Base-by-base conservation (phyloP, 2,329 filamentous ascomycete genomes). In the Aspergillus transmontanensis region DNA sequence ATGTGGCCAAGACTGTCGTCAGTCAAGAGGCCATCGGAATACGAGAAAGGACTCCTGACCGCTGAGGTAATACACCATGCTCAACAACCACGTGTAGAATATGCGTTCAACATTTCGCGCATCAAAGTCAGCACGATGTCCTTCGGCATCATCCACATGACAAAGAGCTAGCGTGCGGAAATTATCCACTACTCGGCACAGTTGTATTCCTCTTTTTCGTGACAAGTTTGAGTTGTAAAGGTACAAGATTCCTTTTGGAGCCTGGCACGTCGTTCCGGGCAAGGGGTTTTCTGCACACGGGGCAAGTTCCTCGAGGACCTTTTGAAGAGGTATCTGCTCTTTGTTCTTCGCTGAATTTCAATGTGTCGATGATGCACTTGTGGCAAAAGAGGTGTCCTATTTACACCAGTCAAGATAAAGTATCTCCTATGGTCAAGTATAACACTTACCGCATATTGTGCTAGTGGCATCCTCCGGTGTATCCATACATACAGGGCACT, bases 401-500 rank as follows among this genome's bases (percentile, higher is more conserved):
- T 32, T 11, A 21, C 39, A 41, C 39, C 12, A 41, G 50, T 70
- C 21, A 68, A 61, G 62, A 48, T 54, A 30, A 63, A 21, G 34
- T 19, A 58, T 23, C 11, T 19, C 11, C 12, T 50, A 3, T 23
- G 32, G 2, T 9, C 21, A 3, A 46, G 16, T 41, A 12, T 23
- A 16, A 32, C 26, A 78, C 83, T 60, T 79, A 87, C 86, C 87
- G 70, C 87, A 89, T 26, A 81, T 75, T 3, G 87, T 89, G 3
- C 82, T 84, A 2, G 87, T 88, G 11, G 87, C 81, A 71, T 89
- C 82, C 10, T 83, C 86, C 2, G 84, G 85, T 4, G 78, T 82
- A 67, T 89, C 87, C 84, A 89, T 85, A 75, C 87, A 89, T 26
- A 89, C 86, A 51, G 88, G 86, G 71, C 87, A 89, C 64, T 79